Percentiles rank a stretch among this genome's conserved stretches.
phyloP scores from a whole-genome alignment of 2,329 filamentous ascomycete genomes.

The Aspergillus novoparasiticus region DNA sequence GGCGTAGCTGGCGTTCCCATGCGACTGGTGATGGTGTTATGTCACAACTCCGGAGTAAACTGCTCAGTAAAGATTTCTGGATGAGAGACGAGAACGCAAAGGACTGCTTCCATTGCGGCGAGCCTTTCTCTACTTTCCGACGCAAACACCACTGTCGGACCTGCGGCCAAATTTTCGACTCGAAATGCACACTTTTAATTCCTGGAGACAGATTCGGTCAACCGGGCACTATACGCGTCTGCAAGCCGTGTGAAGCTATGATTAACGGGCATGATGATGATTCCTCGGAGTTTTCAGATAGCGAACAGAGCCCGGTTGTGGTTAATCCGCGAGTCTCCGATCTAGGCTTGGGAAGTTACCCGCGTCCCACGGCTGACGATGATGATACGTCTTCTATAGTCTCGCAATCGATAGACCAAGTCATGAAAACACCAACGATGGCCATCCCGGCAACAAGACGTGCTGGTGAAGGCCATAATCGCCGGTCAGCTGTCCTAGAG shows the following conservation, averaged over 20 bases:
- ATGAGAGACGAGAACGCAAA: slow-evolving; percentile 99
- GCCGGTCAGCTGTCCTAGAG: slow-evolving; percentile 86
- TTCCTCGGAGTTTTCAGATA: slow-evolving; percentile 87
- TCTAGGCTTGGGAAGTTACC: slow-evolving; percentile 54
- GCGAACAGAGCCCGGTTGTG: slow-evolving; percentile 66
- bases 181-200: slow-evolving; percentile 91
- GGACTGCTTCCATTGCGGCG: slow-evolving; percentile 91
- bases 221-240: slow-evolving; percentile 80
- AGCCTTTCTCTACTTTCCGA: slow-evolving; percentile 88
- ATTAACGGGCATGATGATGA: slow-evolving; percentile 89
- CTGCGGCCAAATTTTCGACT: slow-evolving; percentile 98
- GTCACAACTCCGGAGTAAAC: slow-evolving; percentile 75
- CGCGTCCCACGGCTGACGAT: slow-evolving; percentile 49
- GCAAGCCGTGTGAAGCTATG: slow-evolving; percentile 87
- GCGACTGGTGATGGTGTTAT: slow-evolving; percentile 38
- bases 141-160: slow-evolving; percentile 94
- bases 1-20: slow-evolving; percentile 23
- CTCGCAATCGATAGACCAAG: slow-evolving; percentile 51
- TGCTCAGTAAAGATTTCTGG: slow-evolving; percentile 95
- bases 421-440: slow-evolving; percentile 60
- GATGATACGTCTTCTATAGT: slow-evolving; percentile 50
- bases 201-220: slow-evolving; percentile 86
- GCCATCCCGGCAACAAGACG: slow-evolving; percentile 67
- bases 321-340: slow-evolving; percentile 61
- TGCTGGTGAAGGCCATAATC: slow-evolving; percentile 73